Evolutionary conservation across 2,329 filamentous ascomycete species (phyloP).

Genomic region (Penicillium sp.): DNA sequence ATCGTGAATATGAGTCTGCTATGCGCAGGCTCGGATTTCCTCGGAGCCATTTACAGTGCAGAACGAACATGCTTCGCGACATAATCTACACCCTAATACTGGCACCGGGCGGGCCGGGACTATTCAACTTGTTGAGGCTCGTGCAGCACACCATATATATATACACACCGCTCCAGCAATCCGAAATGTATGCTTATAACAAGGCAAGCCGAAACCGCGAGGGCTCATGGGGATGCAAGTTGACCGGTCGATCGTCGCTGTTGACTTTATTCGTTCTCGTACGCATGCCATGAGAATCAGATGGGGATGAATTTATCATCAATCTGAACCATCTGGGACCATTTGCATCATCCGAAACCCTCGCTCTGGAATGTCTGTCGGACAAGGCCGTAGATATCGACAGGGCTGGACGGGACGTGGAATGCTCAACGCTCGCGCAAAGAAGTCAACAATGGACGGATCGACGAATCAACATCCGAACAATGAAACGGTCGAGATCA

Average conservation of each 20-base stretch:
- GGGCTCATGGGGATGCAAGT: conserved; percentile 11
- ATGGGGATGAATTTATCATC: background rate
- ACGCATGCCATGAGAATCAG: background rate
- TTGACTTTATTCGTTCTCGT: conserved; percentile 17
- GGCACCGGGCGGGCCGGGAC: background rate
- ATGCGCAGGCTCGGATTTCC: background rate
- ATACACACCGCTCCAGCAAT: conserved; percentile 12
- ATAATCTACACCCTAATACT: background rate
- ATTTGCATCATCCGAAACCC: background rate
- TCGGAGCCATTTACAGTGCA: background rate
- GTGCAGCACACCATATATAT: background rate
- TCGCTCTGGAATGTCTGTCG: background rate
- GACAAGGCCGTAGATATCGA: background rate
- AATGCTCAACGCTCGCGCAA: conserved; percentile 5
- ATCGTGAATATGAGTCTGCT: background rate
- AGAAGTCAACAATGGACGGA: background rate
- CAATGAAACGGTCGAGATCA: background rate
- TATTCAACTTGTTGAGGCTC: background rate
- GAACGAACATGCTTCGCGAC: background rate
- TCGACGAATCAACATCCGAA: background rate
- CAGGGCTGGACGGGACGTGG: background rate
- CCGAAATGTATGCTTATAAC: background rate
- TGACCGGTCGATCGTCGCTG: background rate
- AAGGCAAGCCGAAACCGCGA: conserved; percentile 1
- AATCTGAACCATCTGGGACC: background rate